phyloP scores from a whole-genome alignment of 805 yeast genomes.

The Kluyveromyces aestuarii region DNA sequence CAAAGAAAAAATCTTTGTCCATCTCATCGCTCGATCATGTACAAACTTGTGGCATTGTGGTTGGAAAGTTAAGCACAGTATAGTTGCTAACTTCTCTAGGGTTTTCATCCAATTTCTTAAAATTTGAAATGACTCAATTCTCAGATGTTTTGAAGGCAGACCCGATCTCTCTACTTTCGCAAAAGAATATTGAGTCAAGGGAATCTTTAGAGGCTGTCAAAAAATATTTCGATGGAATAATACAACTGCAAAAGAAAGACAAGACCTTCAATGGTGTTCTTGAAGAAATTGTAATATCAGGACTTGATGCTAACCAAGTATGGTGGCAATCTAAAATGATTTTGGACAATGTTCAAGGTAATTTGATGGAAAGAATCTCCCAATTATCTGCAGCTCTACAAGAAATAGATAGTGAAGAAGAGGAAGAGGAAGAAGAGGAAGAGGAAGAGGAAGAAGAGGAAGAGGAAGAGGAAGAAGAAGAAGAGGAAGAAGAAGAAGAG shows the following conservation, averaged over 20 bases:
- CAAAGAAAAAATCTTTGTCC: not conserved
- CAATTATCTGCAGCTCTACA: slow-evolving; percentile 31
- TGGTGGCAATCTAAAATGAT: slow-evolving; percentile 90
- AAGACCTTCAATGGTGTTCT: slow-evolving; percentile 41
- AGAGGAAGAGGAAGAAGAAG: slow-evolving; percentile 30
- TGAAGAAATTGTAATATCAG: slow-evolving; percentile 77
- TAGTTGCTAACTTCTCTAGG: too few species aligned
- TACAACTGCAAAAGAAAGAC: slow-evolving; percentile 11
- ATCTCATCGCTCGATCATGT: not conserved
- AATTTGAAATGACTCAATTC: slow-evolving; percentile 10
- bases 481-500: slow-evolving; percentile 5
- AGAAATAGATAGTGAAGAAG: slow-evolving; percentile 15
- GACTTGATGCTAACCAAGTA: slow-evolving; percentile 81
- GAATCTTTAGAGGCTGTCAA: slow-evolving; percentile 19
- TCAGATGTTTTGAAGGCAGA: slow-evolving; percentile 12
- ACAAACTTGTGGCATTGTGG: too few species aligned
- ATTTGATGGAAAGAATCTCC: slow-evolving; percentile 49
- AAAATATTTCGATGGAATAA: slow-evolving; percentile 21
- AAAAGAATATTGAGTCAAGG: slow-evolving; percentile 11
- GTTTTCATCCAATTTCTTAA: too few species aligned
- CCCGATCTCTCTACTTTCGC: slow-evolving; percentile 15
- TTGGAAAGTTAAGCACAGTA: too few species aligned
- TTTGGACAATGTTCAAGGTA: slow-evolving; percentile 66
- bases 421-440: slow-evolving; percentile 18
- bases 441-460: slow-evolving; percentile 23